These are phyloP conservation scores for Suhomyces guaymorum DNA, from an alignment of 1,139 yeast genomes.

Conservation along the genomic window DNA sequence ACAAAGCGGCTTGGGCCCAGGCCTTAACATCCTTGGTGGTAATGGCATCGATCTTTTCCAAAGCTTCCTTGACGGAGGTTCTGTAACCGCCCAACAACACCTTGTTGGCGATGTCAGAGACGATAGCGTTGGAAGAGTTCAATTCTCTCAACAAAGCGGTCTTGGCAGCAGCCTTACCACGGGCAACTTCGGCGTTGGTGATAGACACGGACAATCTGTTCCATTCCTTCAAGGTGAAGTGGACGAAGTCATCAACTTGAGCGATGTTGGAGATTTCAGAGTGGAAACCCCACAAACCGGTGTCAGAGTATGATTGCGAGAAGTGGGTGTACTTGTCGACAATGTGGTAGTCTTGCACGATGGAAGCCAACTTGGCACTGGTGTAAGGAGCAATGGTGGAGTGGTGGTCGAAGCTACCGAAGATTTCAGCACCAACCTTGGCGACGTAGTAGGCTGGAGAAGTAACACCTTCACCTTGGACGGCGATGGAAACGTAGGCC, in stretches of 20 bases:
- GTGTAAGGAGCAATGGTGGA: slow-evolving; percentile 63
- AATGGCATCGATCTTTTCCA: slow-evolving; percentile 63
- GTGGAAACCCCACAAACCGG: slow-evolving; percentile 82
- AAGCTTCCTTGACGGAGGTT: slow-evolving; percentile 59
- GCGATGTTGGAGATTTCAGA: slow-evolving; percentile 61
- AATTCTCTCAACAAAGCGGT: slow-evolving; percentile 54
- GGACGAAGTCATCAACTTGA: slow-evolving; percentile 71
- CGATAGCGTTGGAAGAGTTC: slow-evolving; percentile 50
- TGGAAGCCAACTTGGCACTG: slow-evolving; percentile 82
- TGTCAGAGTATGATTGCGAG: slow-evolving; percentile 69
- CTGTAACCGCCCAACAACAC: slow-evolving; percentile 63
- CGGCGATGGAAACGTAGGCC: slow-evolving; percentile 76
- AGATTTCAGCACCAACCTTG: slow-evolving; percentile 70
- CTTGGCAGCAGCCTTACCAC: slow-evolving; percentile 74
- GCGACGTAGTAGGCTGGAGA: slow-evolving; percentile 71
- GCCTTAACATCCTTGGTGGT: slow-evolving; percentile 58
- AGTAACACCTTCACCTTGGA: slow-evolving; percentile 62
- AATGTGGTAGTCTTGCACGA: slow-evolving; percentile 69
- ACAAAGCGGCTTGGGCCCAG: slow-evolving; percentile 74
- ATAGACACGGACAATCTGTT: slow-evolving; percentile 76
- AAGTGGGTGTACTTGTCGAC: slow-evolving; percentile 72
- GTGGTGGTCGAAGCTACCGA: slow-evolving; percentile 57
- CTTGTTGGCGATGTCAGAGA: slow-evolving; percentile 60
- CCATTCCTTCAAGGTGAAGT: slow-evolving; percentile 83
- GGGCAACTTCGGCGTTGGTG: slow-evolving; percentile 73